Evolutionary conservation across 2,329 filamentous ascomycete species (phyloP), one percentile per base, ranked within the genome.

Genomic region (Fusarium ramigenum): DNA sequence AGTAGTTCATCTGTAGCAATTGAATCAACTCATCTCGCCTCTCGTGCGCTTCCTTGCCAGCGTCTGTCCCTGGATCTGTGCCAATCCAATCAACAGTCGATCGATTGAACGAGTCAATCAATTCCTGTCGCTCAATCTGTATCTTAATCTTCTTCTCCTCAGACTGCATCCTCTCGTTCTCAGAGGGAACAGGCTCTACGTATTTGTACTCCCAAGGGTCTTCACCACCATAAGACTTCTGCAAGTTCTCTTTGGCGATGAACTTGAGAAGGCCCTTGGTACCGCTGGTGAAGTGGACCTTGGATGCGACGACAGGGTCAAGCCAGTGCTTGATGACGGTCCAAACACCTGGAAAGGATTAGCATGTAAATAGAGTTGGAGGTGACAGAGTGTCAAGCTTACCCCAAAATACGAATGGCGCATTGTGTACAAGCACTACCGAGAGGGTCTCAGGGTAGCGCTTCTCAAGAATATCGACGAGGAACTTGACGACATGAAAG

Each of bases 391-490:
- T 0, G 32, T 34, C 15, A 7, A 43, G 54, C 76, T 57, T 60
- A 82, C 80, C 79, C 75, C 83, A 84, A 83, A 94, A 94, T 52
- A 94, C 84, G 89, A 92, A 94, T 7, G 92, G 92, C 1, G 92
- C 88, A 79, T 93, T 93, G 84, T 94, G 93, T 50, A 94, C 90
- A 46, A 93, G 87, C 8, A 94, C 90, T 4, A 87, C 84, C 42
- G 91, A 92, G 5, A 94, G 84, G 1, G 90, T 92, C 79, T 94
- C 92, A 4, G 92, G 92, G 76, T 94, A 94, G 78, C 93, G 93
- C 54, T 92, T 92, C 82, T 94, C 92, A 76, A 94, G 93, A 78
- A 91, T 92, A 75, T 93, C 92, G 81, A 94, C 93, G 84, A 94
- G 92, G 83, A 93, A 94, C 75, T 93, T 94, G 58, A 94, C 90